Evolutionary conservation across 768 basidiomycete genomes (phyloP).

Genomic region (Auricularia cornea): DNA sequence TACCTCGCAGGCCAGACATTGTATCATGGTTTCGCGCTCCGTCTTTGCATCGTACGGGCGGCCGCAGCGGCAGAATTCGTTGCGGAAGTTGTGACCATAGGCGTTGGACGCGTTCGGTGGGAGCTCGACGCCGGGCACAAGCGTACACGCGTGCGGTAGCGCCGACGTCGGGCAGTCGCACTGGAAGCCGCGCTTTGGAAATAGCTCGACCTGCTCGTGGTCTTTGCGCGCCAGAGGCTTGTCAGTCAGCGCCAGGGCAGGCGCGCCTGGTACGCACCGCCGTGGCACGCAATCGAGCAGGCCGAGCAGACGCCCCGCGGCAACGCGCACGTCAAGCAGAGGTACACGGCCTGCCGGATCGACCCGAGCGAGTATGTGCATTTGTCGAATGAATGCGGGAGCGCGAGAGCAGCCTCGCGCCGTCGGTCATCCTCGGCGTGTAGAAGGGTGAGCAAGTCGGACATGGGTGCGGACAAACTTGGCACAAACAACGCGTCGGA

Average conservation of each 20-base stretch:
- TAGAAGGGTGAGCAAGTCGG: constrained; percentile 1
- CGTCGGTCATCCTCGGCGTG: constrained; percentile 21
- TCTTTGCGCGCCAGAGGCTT: constrained; percentile 7
- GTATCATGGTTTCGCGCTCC: constrained; percentile 81
- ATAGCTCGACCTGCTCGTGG: constrained; percentile 67
- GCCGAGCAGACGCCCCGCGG: constrained; percentile 70
- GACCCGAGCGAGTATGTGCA: constrained; percentile 56
- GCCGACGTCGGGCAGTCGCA: constrained; percentile 76
- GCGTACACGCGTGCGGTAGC: constrained; percentile 51
- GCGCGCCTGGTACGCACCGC: too few species aligned
- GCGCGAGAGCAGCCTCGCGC: constrained; percentile 39
- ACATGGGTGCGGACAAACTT: too few species aligned
- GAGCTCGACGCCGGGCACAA: constrained; percentile 47
- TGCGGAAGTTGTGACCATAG: constrained; percentile 66
- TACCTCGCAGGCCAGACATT: constrained; percentile 83
- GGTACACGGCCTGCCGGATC: constrained; percentile 72
- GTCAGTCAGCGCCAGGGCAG: too few species aligned
- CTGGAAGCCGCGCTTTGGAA: constrained; percentile 74
- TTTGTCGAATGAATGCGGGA: constrained; percentile 47
- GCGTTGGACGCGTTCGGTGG: constrained; percentile 45
- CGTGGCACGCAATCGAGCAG: constrained; percentile 82
- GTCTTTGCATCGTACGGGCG: constrained; percentile 60
- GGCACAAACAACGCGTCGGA: too few species aligned
- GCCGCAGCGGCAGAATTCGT: constrained; percentile 69
- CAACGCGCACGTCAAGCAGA: constrained; percentile 65